Evolutionary conservation across 495 filamentous ascomycete species (phyloP).

Genomic region (Aspergillus campestris): DNA sequence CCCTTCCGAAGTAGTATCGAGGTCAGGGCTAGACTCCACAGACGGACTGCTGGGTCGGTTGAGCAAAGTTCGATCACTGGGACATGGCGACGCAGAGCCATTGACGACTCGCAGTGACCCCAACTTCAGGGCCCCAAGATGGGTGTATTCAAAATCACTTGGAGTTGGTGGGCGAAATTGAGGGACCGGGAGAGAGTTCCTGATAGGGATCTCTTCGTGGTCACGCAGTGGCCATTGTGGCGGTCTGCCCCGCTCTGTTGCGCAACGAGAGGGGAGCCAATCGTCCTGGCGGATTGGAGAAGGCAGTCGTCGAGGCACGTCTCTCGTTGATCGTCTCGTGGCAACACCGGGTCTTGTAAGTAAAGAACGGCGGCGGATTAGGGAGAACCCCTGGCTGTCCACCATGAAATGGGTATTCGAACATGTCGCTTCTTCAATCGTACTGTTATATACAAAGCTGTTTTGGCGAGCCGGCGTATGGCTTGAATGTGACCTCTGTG

Average conservation of each 20-base stretch:
- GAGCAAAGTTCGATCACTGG: conserved; percentile 26
- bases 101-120: conserved; percentile 45
- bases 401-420: conserved; percentile 33
- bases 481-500: conserved; percentile 25
- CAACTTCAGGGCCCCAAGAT: conserved; percentile 39
- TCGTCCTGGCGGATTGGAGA: conserved; percentile 21
- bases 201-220: conserved; percentile 4
- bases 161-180: conserved; percentile 31
- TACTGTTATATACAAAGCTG: conserved; percentile 5
- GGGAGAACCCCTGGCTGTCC: conserved; percentile 30
- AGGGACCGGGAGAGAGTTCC: neutral
- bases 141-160: conserved; percentile 36
- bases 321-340: conserved; percentile 31
- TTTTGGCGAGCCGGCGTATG: conserved; percentile 20
- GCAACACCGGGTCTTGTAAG: conserved; percentile 41
- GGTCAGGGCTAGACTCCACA: conserved; percentile 10
- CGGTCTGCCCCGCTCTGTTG: conserved; percentile 1
- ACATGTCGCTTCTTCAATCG: conserved; percentile 23
- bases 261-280: conserved; percentile 5
- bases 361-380: conserved; percentile 41
- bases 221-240: conserved; percentile 13
- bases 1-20: conserved; percentile 5
- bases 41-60: conserved; percentile 5
- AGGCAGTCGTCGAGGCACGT: conserved; percentile 13
- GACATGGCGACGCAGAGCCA: conserved; percentile 34